Base-by-base conservation (phyloP, 2,329 filamentous ascomycete species). In the Alternaria longipes region DNA sequence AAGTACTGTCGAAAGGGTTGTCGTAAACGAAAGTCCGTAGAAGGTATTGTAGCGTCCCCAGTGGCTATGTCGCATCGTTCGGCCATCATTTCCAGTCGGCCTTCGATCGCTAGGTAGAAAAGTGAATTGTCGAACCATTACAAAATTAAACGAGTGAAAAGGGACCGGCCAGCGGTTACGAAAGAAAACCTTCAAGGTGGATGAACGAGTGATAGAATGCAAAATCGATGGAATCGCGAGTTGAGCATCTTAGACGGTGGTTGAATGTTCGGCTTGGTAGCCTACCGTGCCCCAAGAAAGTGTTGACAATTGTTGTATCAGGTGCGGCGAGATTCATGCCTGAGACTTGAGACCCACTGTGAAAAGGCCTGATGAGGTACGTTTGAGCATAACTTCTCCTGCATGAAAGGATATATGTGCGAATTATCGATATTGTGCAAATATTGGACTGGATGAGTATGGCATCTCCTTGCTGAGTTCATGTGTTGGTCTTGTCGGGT, bases 11-110 rank as follows among this genome's bases (percentile, higher is more conserved):
- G 32, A 36, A 62, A 74, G 56, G 11, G 62, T 55, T 0, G 72
- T 74, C n/a, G 72, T 73, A 26, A 74, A 51, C 2, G 66, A 45
- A 24, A 74, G 64, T 20, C 71, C 69, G 52, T 73, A 73, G 62
- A 74, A 74, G 5, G 67, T 71, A 44, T 70, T 72, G 53, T 73
- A 71, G 30, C 66, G 55, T 18, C 57, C 62, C 70, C 71, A 74
- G 42, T 74, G 70, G 20, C 60, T 63, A 50, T 71, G 71, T 30
- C 60, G 49, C 34, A 57, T 18, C 20, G 64, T 59, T 42, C 65
- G 54, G 18, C 65, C 66, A 67, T 70, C 64, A n/a, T 41, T 51
- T 8, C 51, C 40, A 11, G 58, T 67, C 8, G 42, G 41, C 52
- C 63, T 53, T n/a, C 57, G 59, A 26, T 62, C 59, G 8, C 40